Evolutionary conservation across 352 stramenopile genomes (phyloP).

Genomic region (Globisporangium camurandrum): DNA sequence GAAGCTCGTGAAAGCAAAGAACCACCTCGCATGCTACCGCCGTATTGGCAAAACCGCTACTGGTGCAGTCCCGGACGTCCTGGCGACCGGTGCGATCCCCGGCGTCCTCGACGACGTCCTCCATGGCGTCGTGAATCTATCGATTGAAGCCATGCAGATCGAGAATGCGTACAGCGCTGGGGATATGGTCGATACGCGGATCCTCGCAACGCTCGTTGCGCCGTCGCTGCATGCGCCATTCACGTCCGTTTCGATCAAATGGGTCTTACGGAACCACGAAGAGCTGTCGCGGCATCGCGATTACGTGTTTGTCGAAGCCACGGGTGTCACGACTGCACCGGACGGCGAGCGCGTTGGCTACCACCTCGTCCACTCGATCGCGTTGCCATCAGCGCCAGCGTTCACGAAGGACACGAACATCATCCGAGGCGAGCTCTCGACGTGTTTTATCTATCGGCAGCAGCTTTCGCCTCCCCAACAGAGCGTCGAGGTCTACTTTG

Average conservation of each 20-base stretch:
- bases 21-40: slow-evolving; percentile 12
- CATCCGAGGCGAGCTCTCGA: slow-evolving; percentile 32
- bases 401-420: slow-evolving; percentile 63
- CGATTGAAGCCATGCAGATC: slow-evolving; percentile 17
- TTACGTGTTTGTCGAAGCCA: slow-evolving; percentile 66
- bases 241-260: slow-evolving; percentile 63
- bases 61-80: slow-evolving; percentile 9
- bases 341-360: slow-evolving; percentile 52
- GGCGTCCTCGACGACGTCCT: slow-evolving; percentile 13
- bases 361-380: slow-evolving; percentile 54
- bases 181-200: slow-evolving; percentile 15
- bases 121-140: slow-evolving; percentile 14
- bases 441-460: slow-evolving; percentile 13
- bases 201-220: slow-evolving; percentile 36
- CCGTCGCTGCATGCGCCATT: slow-evolving; percentile 40
- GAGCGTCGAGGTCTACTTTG: slow-evolving; percentile 37
- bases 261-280: slow-evolving; percentile 58
- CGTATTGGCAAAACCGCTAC: slow-evolving; percentile 4
- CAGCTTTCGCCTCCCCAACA: background rate
- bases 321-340: slow-evolving; percentile 43
- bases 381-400: slow-evolving; percentile 24
- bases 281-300: slow-evolving; percentile 50
- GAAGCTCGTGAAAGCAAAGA: slow-evolving; percentile 16
- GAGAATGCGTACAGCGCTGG: slow-evolving; percentile 12
- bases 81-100: slow-evolving; percentile 5